Evolutionary conservation across 306 rosid genomes (phyloP).

Genomic region (Citrullus mucosospermus): DNA sequence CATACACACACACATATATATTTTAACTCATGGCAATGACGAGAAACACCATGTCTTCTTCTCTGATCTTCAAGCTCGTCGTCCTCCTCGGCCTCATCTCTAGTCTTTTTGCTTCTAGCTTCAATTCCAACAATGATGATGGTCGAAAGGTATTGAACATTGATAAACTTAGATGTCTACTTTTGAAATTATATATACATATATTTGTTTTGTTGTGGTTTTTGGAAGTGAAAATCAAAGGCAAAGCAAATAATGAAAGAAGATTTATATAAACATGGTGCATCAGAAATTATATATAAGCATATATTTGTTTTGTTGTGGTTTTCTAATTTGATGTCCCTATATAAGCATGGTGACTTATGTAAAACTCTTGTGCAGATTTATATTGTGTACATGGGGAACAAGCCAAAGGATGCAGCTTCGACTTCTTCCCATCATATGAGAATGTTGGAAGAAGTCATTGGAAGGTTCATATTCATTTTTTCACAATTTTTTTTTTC

Average conservation of each 20-base stretch:
- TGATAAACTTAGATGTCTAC: neutral
- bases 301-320: no score
- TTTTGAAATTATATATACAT: no score
- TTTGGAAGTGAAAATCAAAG: no score
- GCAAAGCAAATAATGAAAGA: no score
- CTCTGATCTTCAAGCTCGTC: neutral
- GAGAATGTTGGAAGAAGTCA: slow-evolving; percentile 14
- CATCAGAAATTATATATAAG: no score
- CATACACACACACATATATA: neutral
- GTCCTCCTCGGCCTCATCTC: neutral
- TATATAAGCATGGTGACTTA: no score
- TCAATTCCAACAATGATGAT: neutral
- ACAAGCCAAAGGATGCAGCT: slow-evolving; percentile 11
- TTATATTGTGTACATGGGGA: slow-evolving; percentile 25
- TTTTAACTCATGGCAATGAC: neutral
- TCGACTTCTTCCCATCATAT: slow-evolving; percentile 13
- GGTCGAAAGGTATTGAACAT: neutral
- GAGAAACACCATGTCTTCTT: neutral
- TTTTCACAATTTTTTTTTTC: neutral
- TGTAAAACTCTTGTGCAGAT: neutral
- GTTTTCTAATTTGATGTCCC: no score
- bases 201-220: no score
- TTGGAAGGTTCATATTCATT: slow-evolving; percentile 14
- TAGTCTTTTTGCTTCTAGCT: neutral
- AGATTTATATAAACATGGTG: no score